Conservation (phyloP, 2,329 filamentous ascomycete genomes). For the Lojkania enalia region DNA sequence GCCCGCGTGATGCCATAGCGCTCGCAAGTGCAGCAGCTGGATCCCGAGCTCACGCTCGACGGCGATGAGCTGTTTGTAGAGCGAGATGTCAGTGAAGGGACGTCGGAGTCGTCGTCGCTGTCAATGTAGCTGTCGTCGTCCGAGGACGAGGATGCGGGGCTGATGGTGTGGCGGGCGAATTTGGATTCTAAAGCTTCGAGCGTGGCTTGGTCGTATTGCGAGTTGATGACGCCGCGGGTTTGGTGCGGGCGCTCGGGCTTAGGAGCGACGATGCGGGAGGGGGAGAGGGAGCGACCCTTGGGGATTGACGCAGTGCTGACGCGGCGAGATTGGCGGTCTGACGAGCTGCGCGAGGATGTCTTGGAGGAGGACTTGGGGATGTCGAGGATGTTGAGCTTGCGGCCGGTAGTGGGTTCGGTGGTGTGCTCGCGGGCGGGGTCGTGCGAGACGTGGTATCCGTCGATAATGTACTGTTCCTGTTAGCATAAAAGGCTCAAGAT, state of each 20-base stretch:
- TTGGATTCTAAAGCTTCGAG: conserved; percentile 79
- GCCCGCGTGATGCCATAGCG: conserved; percentile 95
- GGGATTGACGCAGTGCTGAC: conserved; percentile 68
- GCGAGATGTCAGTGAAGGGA: conserved; percentile 70
- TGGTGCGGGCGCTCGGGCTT: conserved; percentile 87
- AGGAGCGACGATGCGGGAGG: conserved; percentile 87
- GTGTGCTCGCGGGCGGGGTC: conserved; percentile 88
- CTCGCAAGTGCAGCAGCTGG: conserved; percentile 80
- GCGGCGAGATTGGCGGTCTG: conserved; percentile 53
- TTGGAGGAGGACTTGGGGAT: conserved; percentile 60
- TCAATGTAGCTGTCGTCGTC: conserved; percentile 36
- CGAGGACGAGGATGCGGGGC: conserved; percentile 67
- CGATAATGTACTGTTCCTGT: conserved; percentile 77
- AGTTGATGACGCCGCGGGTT: conserved; percentile 82
- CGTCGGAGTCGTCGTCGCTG: conserved; percentile 60
- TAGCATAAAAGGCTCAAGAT: conserved; percentile 6
- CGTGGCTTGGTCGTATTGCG: conserved; percentile 74
- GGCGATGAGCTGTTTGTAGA: conserved; percentile 71
- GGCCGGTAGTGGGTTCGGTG: conserved; percentile 93
- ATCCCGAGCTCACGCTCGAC: conserved; percentile 61
- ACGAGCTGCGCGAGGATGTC: conserved; percentile 53
- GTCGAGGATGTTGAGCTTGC: conserved; percentile 96
- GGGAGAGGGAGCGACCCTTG: conserved; percentile 85
- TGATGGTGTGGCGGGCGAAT: conserved; percentile 74
- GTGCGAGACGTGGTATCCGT: conserved; percentile 97